phyloP scores from a whole-genome alignment of 2,329 filamentous ascomycete genomes.

The Zymoseptoria brevis region DNA sequence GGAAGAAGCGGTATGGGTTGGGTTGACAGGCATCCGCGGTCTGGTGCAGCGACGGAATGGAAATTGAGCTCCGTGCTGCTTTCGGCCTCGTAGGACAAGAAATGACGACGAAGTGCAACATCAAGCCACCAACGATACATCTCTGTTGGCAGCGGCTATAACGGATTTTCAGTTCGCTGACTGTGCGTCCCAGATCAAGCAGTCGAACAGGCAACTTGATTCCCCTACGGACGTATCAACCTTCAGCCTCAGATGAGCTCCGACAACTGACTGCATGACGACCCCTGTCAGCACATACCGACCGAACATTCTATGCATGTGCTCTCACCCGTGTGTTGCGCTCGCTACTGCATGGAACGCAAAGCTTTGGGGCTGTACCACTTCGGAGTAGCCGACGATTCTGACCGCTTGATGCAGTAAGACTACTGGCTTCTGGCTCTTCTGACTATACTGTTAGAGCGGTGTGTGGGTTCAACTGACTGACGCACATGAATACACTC shows the following conservation, averaged over 20 bases:
- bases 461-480: neutral
- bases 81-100: neutral
- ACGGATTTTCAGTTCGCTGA: neutral
- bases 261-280: neutral
- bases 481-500: neutral
- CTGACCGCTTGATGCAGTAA: neutral
- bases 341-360: neutral
- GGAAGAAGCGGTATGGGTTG: conserved; percentile 75
- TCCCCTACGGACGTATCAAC: neutral
- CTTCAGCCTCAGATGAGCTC: neutral
- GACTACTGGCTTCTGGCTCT: neutral
- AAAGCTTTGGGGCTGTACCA: neutral
- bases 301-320: neutral
- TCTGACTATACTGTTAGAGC: neutral
- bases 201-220: neutral
- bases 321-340: neutral
- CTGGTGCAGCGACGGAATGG: conserved; percentile 22
- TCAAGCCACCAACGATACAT: neutral
- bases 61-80: conserved; percentile 1
- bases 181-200: neutral
- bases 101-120: neutral
- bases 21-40: conserved; percentile 57
- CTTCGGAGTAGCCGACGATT: neutral
- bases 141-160: neutral
- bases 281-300: neutral